Evolutionary conservation across 2,329 filamentous ascomycete species (phyloP).

Genomic region (Stagonosporopsis tanaceti): DNA sequence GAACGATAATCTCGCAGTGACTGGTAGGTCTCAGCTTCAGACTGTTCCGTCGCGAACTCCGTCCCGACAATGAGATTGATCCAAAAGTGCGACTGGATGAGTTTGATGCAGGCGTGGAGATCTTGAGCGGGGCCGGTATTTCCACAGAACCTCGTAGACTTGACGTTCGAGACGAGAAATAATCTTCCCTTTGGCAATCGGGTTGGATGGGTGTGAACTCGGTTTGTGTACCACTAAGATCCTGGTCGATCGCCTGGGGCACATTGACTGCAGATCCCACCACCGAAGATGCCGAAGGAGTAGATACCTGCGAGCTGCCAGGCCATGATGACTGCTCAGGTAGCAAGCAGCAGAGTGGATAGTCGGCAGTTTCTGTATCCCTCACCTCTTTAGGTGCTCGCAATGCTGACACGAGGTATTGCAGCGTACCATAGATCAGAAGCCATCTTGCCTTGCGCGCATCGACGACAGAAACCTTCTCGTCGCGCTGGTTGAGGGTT

Average conservation of each 20-base stretch:
- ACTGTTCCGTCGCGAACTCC: constrained; percentile 41
- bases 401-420: constrained; percentile 73
- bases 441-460: constrained; percentile 82
- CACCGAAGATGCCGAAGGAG: constrained; percentile 17
- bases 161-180: constrained; percentile 37
- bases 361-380: constrained; percentile 64
- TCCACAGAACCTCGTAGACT: constrained; percentile 44
- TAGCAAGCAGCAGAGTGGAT: constrained; percentile 63
- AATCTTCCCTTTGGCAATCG: constrained; percentile 56
- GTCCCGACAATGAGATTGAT: constrained; percentile 39
- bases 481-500: constrained; percentile 62
- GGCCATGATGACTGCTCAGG: constrained; percentile 53
- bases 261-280: constrained; percentile 10
- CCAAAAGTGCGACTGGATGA: constrained; percentile 40
- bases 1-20: constrained; percentile 49
- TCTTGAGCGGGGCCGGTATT: constrained; percentile 38
- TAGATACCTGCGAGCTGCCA: constrained; percentile 24
- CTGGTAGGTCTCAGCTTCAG: constrained; percentile 31
- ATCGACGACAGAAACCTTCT: constrained; percentile 68
- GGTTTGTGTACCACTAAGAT: constrained; percentile 19
- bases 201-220: constrained; percentile 48
- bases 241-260: constrained; percentile 28
- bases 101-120: constrained; percentile 42
- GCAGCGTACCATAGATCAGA: constrained; percentile 75
- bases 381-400: constrained; percentile 68